A percentile compares a stretch with the other conserved stretches of the same genome.
Conservation (phyloP, 2,329 filamentous ascomycete species). For the Teratosphaeriaceae sp. region DNA sequence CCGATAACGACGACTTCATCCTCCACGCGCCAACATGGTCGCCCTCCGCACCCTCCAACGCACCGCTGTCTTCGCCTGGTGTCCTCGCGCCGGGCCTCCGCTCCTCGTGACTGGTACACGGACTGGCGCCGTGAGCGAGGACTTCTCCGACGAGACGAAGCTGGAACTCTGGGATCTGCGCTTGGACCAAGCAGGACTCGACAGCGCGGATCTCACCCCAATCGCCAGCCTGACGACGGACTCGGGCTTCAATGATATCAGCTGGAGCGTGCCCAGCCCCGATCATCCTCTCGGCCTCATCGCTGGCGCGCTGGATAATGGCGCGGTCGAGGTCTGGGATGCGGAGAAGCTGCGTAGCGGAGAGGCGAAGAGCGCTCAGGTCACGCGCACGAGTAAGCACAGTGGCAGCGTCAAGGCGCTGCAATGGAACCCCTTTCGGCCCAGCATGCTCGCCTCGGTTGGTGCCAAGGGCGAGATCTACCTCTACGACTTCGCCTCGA, state of each 20-base stretch:
- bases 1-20: neutral
- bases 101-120: conserved; percentile 89
- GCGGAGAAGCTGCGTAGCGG: conserved; percentile 57
- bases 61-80: conserved; percentile 97
- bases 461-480: conserved; percentile 94
- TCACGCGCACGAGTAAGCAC: conserved; percentile 84
- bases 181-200: conserved; percentile 68
- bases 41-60: conserved; percentile 92
- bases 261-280: conserved; percentile 79
- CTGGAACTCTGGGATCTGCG: conserved; percentile 93
- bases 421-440: conserved; percentile 91
- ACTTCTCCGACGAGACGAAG: conserved; percentile 96
- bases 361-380: conserved; percentile 62
- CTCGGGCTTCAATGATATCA: conserved; percentile 94
- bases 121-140: conserved; percentile 89
- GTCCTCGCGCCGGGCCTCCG: conserved; percentile 69
- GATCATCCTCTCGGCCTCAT: conserved; percentile 81
- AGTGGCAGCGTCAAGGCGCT: conserved; percentile 87
- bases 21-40: conserved; percentile 59
- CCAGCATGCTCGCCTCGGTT: conserved; percentile 85
- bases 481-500: conserved; percentile 91
- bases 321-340: conserved; percentile 89
- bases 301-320: conserved; percentile 91
- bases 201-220: conserved; percentile 79
- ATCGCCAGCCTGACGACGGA: conserved; percentile 78